Conservation (phyloP, 306 rosid genomes). For the Luffa aegyptiaca region DNA sequence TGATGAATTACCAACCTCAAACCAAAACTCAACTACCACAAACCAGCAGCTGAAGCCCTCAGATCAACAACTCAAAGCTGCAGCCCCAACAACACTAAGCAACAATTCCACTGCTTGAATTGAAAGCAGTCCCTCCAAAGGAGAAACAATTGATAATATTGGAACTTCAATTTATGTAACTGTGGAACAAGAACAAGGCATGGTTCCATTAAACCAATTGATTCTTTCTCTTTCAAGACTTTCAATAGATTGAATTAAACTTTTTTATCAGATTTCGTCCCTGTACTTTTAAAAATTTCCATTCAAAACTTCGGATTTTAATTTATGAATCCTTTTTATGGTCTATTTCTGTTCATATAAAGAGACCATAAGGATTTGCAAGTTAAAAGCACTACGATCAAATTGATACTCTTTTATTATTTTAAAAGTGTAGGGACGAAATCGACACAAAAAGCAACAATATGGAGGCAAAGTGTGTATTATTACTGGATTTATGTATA, state of each 20-base stretch:
- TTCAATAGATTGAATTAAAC: neutral
- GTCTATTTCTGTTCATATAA: too few species aligned
- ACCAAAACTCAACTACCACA: neutral
- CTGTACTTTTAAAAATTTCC: neutral
- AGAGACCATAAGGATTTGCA: neutral
- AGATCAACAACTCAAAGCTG: neutral
- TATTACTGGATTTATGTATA: too few species aligned
- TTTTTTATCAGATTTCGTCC: neutral
- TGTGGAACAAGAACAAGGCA: neutral
- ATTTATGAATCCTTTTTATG: neutral
- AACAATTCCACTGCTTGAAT: neutral
- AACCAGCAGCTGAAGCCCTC: neutral
- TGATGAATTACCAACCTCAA: neutral
- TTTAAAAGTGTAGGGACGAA: neutral
- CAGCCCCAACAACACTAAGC: neutral
- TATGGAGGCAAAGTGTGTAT: too few species aligned
- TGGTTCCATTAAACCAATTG: neutral
- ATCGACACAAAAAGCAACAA: neutral
- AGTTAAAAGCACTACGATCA: neutral
- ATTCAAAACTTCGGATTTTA: neutral
- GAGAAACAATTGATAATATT: neutral
- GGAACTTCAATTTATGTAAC: neutral
- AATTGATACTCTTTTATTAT: neutral
- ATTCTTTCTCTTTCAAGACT: neutral
- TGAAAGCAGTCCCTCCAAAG: neutral